Percentiles rank a stretch among this genome's conserved stretches.
phyloP scores from a whole-genome alignment of 306 rosid species.

The Mimosa pudica region DNA sequence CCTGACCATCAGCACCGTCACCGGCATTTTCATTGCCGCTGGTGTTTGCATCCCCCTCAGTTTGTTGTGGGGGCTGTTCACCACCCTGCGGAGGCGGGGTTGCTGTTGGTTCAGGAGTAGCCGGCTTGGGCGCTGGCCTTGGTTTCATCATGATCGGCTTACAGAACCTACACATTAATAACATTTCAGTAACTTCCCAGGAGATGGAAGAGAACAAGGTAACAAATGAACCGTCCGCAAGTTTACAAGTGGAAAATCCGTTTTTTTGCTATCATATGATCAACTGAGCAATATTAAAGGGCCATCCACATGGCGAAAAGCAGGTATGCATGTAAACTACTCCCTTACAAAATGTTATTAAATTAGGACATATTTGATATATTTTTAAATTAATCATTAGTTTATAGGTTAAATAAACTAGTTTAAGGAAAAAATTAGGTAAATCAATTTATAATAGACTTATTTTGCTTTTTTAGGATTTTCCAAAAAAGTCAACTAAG shows the following conservation, averaged over 20 bases:
- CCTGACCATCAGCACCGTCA: constrained; percentile 41
- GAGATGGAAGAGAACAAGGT: not conserved
- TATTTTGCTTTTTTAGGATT: too few species aligned
- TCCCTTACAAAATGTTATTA: too few species aligned
- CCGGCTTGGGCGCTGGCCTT: constrained; percentile 66
- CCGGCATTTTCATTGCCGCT: constrained; percentile 39
- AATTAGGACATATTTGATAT: too few species aligned
- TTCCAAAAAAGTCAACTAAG: too few species aligned
- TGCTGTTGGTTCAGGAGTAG: constrained; percentile 59
- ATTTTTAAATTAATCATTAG: too few species aligned
- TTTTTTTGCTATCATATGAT: not conserved
- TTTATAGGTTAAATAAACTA: too few species aligned
- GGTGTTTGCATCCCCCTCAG: constrained; percentile 22
- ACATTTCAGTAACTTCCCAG: not conserved
- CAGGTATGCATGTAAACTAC: not conserved
- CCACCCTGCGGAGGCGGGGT: constrained; percentile 51
- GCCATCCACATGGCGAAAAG: not conserved
- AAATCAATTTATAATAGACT: too few species aligned
- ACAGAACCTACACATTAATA: constrained; percentile 54
- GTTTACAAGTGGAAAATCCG: not conserved
- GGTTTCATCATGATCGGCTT: constrained; percentile 90
- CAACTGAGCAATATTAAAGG: not conserved
- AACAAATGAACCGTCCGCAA: not conserved
- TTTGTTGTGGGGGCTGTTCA: constrained; percentile 41
- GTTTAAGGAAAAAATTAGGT: too few species aligned